Conservation (phyloP, 306 rosid genomes). For the Castanea sativa region DNA sequence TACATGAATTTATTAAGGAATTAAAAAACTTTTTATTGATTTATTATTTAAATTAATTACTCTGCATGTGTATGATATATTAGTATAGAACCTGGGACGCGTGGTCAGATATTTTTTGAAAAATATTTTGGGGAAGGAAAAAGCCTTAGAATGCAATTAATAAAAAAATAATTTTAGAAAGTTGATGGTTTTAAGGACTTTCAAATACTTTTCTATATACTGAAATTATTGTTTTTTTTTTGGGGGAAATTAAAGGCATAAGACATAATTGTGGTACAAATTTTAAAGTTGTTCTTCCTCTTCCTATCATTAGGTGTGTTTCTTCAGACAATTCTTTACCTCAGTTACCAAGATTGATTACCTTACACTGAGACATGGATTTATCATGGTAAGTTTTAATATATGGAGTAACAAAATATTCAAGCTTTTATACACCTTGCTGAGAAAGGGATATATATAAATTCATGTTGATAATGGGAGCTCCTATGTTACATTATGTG, state of each 20-base stretch:
- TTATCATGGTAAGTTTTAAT: conserved; percentile 58
- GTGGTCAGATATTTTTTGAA: too few species aligned
- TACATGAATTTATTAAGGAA: background rate
- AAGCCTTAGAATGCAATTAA: too few species aligned
- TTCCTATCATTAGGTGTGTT: conserved; percentile 52
- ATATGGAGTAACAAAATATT: background rate
- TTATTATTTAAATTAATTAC: background rate
- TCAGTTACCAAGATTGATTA: conserved; percentile 77
- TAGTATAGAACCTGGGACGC: too few species aligned
- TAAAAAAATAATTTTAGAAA: too few species aligned
- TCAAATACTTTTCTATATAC: background rate
- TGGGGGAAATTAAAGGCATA: background rate
- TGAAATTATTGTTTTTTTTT: background rate
- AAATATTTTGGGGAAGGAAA: too few species aligned
- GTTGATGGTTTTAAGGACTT: background rate
- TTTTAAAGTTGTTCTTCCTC: background rate
- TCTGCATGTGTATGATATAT: background rate
- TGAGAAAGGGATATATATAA: background rate
- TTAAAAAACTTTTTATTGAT: background rate
- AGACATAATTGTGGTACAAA: background rate
- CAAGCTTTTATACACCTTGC: background rate
- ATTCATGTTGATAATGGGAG: background rate
- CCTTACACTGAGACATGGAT: conserved; percentile 76
- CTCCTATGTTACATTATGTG: background rate
- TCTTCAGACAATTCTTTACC: conserved; percentile 76